Conservation (phyloP, 805 yeast species). For the Nakazawaea sp. region DNA sequence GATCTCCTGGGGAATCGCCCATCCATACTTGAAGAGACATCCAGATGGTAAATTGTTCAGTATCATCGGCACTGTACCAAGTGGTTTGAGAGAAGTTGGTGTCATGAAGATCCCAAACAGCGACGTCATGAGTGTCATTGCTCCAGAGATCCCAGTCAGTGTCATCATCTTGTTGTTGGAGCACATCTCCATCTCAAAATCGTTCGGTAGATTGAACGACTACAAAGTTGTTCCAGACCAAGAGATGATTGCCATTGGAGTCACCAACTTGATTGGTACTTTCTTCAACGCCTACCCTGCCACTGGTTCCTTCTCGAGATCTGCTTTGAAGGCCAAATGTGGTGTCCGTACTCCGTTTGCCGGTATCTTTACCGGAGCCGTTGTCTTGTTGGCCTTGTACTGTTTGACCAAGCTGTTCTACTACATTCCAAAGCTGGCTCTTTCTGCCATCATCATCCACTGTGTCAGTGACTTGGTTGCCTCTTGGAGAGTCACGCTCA, state of each 20-base stretch:
- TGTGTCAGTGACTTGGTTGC: constrained; percentile 86
- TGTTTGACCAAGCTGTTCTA: constrained; percentile 77
- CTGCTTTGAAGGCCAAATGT: constrained; percentile 91
- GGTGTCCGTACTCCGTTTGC: constrained; percentile 94
- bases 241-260: constrained; percentile 91
- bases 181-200: constrained; percentile 89
- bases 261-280: constrained; percentile 83
- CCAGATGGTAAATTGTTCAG: constrained; percentile 41
- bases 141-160: constrained; percentile 80
- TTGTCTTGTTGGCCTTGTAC: constrained; percentile 82
- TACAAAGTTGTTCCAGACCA: constrained; percentile 90
- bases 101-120: constrained; percentile 52
- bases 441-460: constrained; percentile 85
- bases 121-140: constrained; percentile 53
- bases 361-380: constrained; percentile 83
- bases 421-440: constrained; percentile 85
- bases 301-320: constrained; percentile 92
- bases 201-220: constrained; percentile 88
- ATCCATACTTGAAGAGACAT: constrained; percentile 32
- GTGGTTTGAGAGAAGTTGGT: constrained; percentile 75
- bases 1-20: constrained; percentile 72
- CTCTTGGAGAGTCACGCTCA: constrained; percentile 57
- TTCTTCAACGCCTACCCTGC: constrained; percentile 93
- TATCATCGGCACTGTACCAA: constrained; percentile 72
- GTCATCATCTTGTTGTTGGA: constrained; percentile 77